phyloP scores from a whole-genome alignment of 306 rosid genomes.

The Psophocarpus tetragonolobus region DNA sequence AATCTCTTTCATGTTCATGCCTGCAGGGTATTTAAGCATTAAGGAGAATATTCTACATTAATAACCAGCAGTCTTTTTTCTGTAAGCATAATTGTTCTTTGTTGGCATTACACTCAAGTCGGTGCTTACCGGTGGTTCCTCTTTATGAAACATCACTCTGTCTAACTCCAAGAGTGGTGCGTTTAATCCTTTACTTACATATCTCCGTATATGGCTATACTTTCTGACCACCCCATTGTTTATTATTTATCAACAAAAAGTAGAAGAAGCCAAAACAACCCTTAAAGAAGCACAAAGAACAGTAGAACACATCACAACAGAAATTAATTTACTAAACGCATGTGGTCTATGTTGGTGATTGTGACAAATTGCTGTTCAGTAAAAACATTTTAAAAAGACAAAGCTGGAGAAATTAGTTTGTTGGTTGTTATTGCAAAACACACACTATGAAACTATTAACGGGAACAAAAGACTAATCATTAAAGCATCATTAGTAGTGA shows the following conservation, averaged over 20 bases:
- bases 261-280: constrained; percentile 4
- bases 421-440: constrained; percentile 33
- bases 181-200: constrained; percentile 30
- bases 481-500: constrained; percentile 32
- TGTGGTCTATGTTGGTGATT: background rate
- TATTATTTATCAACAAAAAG: constrained; percentile 10
- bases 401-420: constrained; percentile 23
- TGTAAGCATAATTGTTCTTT: constrained; percentile 10
- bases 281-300: background rate
- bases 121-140: constrained; percentile 35
- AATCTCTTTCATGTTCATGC: constrained; percentile 17
- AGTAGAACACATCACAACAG: background rate
- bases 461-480: constrained; percentile 34
- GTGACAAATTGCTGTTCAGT: constrained; percentile 17
- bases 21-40: constrained; percentile 29
- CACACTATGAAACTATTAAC: constrained; percentile 23
- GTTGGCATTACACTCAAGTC: constrained; percentile 30
- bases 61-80: constrained; percentile 22
- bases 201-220: background rate
- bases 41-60: constrained; percentile 17
- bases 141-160: constrained; percentile 39
- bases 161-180: constrained; percentile 27
- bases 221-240: constrained; percentile 17
- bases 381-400: background rate
- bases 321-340: constrained; percentile 12